Evolutionary conservation across 2,329 filamentous ascomycete species (phyloP).

Genomic region (Pseudogymnoascus sp.): DNA sequence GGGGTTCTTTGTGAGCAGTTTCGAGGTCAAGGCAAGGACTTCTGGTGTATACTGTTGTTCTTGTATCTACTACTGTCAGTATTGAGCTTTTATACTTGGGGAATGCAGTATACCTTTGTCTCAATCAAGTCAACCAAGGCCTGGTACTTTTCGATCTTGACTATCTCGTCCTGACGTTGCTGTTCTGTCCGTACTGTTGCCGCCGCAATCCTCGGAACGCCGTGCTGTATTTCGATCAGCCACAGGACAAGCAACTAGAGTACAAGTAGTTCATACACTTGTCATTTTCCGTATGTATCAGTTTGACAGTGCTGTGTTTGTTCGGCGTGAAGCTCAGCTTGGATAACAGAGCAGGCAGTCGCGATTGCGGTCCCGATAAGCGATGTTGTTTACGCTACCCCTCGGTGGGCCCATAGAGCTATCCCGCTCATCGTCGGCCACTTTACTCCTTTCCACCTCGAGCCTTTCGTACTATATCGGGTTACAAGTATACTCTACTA

Average conservation of each 20-base stretch:
- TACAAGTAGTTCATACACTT: constrained; percentile 27
- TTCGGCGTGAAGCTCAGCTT: not conserved
- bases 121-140: constrained; percentile 62
- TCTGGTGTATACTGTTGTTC: constrained; percentile 35
- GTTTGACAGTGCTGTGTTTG: not conserved
- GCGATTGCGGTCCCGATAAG: constrained; percentile 4
- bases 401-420: not conserved
- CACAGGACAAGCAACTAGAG: constrained; percentile 15
- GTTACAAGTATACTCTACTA: not conserved
- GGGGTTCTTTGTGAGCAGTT: constrained; percentile 68
- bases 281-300: constrained; percentile 25
- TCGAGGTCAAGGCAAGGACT: constrained; percentile 62
- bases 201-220: constrained; percentile 63
- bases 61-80: constrained; percentile 22
- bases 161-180: constrained; percentile 62
- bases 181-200: constrained; percentile 57
- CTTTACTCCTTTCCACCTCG: constrained; percentile 1
- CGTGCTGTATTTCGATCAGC: constrained; percentile 57
- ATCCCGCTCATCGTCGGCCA: not conserved
- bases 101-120: constrained; percentile 44
- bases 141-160: constrained; percentile 70
- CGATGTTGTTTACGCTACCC: constrained; percentile 4
- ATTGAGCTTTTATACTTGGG: constrained; percentile 5
- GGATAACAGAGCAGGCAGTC: constrained; percentile 8
- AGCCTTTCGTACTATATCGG: constrained; percentile 1